A percentile compares a stretch with the other conserved stretches of the same genome.
Conservation (phyloP, 352 stramenopile species). For the Phytophthora quininea region DNA sequence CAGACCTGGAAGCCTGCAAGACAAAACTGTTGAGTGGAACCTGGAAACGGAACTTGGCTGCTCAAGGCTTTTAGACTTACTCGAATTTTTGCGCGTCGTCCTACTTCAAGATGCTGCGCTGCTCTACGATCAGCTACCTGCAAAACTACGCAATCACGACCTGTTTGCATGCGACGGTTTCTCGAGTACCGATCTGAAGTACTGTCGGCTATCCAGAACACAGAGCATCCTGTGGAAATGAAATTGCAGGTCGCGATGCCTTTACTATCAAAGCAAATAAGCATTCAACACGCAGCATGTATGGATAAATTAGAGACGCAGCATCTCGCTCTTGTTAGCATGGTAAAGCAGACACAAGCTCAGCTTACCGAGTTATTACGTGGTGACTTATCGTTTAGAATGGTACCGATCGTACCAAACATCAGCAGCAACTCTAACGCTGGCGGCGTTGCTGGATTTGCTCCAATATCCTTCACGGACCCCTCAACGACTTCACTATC, state of each 20-base stretch:
- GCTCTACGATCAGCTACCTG: neutral
- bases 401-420: neutral
- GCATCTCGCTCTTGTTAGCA: neutral
- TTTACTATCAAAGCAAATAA: constrained; percentile 2
- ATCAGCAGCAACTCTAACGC: too few relatives aligned
- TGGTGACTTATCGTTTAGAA: neutral
- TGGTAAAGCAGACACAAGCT: neutral
- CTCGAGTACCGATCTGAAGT: constrained; percentile 1
- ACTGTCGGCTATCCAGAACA: neutral
- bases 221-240: constrained; percentile 10
- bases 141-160: neutral
- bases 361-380: neutral
- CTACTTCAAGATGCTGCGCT: constrained; percentile 8
- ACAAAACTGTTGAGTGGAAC: neutral
- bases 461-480: too few relatives aligned
- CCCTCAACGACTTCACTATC: too few relatives aligned
- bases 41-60: constrained; percentile 7
- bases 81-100: neutral
- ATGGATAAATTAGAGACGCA: constrained; percentile 8
- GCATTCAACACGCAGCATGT: constrained; percentile 11
- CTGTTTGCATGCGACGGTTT: constrained; percentile 4
- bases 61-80: constrained; percentile 1
- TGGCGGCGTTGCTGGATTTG: too few relatives aligned
- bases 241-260: neutral
- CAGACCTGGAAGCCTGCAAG: constrained; percentile 5